Evolutionary conservation across 345 rosid genomes (phyloP).

Genomic region (Populus pruinosa): DNA sequence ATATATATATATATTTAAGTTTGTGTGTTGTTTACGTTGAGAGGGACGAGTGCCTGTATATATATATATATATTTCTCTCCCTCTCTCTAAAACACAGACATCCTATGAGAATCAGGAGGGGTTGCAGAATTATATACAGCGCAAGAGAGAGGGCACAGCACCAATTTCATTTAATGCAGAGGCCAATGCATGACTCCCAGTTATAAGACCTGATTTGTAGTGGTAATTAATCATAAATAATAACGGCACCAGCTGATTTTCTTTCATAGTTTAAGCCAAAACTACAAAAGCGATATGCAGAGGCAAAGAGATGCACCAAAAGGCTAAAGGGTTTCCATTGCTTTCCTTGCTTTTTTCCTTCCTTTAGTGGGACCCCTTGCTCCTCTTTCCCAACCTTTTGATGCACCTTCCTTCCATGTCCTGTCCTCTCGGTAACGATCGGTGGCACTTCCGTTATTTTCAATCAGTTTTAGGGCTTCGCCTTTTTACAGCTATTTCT

Average conservation of each 20-base stretch:
- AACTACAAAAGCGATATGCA: slow-evolving; percentile 16
- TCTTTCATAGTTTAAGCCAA: slow-evolving; percentile 25
- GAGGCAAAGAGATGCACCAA: slow-evolving; percentile 25
- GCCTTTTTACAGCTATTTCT: neutral
- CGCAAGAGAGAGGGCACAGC: slow-evolving; percentile 6
- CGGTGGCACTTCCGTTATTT: slow-evolving; percentile 16
- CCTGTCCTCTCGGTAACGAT: slow-evolving; percentile 10
- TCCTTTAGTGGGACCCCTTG: slow-evolving; percentile 29
- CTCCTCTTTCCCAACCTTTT: slow-evolving; percentile 37
- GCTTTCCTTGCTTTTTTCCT: slow-evolving; percentile 16
- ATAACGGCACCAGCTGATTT: neutral
- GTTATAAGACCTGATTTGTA: neutral
- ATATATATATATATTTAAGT: neutral
- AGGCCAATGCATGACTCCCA: slow-evolving; percentile 11
- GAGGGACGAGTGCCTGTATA: slow-evolving; percentile 49
- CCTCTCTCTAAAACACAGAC: neutral
- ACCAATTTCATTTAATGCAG: slow-evolving; percentile 23
- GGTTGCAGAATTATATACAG: neutral
- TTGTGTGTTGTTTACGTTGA: slow-evolving; percentile 40
- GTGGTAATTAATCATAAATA: too few species aligned
- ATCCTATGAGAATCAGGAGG: slow-evolving; percentile 24
- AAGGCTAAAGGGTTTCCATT: slow-evolving; percentile 5
- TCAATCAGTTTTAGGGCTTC: neutral
- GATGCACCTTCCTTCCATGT: slow-evolving; percentile 24
- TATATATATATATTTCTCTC: neutral